Conservation (phyloP, 2,329 filamentous ascomycete genomes). For the Lomentospora prolificans region DNA sequence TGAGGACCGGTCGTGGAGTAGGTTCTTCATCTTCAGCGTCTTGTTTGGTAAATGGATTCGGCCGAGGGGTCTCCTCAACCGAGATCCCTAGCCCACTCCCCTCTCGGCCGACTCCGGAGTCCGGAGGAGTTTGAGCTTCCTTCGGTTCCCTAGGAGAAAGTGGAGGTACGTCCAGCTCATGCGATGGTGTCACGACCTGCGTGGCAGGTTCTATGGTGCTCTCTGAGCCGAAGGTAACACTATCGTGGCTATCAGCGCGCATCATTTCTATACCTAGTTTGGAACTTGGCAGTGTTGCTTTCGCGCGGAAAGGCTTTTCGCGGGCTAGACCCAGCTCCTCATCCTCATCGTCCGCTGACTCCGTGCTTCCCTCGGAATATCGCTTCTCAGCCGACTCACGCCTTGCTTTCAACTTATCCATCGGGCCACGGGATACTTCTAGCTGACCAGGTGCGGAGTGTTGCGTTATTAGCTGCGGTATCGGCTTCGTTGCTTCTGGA, state of each 20-base stretch:
- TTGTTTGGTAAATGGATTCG: constrained; percentile 15
- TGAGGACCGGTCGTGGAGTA: constrained; percentile 27
- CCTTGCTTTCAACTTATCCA: constrained; percentile 65
- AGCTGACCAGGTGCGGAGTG: constrained; percentile 56
- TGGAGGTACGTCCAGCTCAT: constrained; percentile 25
- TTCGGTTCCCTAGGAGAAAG: constrained; percentile 16
- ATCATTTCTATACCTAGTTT: constrained; percentile 97
- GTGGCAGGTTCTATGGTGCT: constrained; percentile 41
- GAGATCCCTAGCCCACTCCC: constrained; percentile 13
- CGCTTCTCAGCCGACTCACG: constrained; percentile 66
- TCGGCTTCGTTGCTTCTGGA: constrained; percentile 26
- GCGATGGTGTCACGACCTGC: constrained; percentile 40
- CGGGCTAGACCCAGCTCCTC: constrained; percentile 62
- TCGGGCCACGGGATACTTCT: constrained; percentile 50
- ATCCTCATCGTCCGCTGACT: constrained; percentile 91
- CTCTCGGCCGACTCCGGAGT: constrained; percentile 15
- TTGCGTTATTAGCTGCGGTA: constrained; percentile 47
- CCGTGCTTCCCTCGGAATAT: constrained; percentile 56
- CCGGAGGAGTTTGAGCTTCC: constrained; percentile 20
- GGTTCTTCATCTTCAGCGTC: constrained; percentile 24
- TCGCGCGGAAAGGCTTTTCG: constrained; percentile 40
- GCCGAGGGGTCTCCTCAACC: constrained; percentile 35
- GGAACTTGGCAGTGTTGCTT: constrained; percentile 59
- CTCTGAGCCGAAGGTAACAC: constrained; percentile 47
- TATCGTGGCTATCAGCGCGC: constrained; percentile 90